Evolutionary conservation across 441 rosid genomes (phyloP).

Genomic region (Rhodomyrtus psidioides): DNA sequence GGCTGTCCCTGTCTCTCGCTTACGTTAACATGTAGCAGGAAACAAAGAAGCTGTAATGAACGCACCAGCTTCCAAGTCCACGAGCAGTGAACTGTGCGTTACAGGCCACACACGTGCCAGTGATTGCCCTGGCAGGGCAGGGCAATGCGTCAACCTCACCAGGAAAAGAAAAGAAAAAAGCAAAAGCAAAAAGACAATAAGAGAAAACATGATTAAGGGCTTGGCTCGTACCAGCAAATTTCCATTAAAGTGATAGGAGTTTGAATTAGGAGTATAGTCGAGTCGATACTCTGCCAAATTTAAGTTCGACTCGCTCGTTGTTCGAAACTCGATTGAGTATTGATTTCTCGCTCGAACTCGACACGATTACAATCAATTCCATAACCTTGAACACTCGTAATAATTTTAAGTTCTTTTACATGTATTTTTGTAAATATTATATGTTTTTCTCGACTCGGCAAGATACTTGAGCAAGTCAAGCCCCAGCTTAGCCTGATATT

Average conservation of each 20-base stretch:
- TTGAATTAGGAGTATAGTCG: neutral
- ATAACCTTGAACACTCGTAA: neutral
- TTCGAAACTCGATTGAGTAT: neutral
- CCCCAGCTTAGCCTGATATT: neutral
- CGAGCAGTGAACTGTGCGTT: neutral
- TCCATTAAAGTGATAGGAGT: neutral
- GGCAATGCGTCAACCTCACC: neutral
- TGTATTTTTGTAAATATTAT: neutral
- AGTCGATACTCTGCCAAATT: neutral
- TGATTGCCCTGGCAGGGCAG: neutral
- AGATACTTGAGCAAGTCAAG: neutral
- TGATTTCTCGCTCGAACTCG: neutral
- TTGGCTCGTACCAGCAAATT: neutral
- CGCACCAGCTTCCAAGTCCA: neutral
- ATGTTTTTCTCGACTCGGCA: neutral
- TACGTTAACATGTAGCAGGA: neutral
- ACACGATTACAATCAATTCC: neutral
- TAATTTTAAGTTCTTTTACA: neutral
- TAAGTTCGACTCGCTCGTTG: fast-evolving
- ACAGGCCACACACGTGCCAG: neutral
- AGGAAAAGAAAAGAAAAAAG: neutral
- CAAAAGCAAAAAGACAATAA: neutral
- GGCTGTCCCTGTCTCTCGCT: neutral
- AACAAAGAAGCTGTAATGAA: neutral
- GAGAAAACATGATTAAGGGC: neutral